Conservation (phyloP, 2,329 filamentous ascomycete species). For the Aspergillus spinulosporus region DNA sequence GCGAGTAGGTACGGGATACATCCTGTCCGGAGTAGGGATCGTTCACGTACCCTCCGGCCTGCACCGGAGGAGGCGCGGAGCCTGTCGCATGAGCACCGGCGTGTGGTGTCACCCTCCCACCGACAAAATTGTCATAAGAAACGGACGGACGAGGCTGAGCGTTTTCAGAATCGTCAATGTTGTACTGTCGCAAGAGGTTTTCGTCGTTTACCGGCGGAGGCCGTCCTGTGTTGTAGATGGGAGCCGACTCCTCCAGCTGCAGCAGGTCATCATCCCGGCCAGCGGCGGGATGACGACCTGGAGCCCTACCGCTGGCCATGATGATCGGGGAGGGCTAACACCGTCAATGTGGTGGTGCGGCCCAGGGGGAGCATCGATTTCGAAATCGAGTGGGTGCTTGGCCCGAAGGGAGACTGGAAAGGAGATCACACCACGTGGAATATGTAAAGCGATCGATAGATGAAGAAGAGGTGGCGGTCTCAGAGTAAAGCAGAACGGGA, state of each 20-base stretch:
- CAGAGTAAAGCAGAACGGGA: neutral
- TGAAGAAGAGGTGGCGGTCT: neutral
- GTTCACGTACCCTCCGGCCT: slow-evolving; percentile 37
- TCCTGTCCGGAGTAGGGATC: slow-evolving; percentile 40
- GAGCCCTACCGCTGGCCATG: slow-evolving; percentile 56
- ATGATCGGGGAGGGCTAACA: slow-evolving; percentile 39
- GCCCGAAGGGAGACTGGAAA: neutral
- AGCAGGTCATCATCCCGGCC: slow-evolving; percentile 48
- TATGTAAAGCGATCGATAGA: slow-evolving; percentile 13
- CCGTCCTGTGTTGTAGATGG: slow-evolving; percentile 70
- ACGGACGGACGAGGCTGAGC: slow-evolving; percentile 74
- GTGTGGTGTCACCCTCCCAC: slow-evolving; percentile 57
- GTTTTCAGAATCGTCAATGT: slow-evolving; percentile 65
- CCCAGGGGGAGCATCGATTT: slow-evolving; percentile 45
- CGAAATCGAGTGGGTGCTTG: slow-evolving; percentile 13
- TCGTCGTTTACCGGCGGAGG: slow-evolving; percentile 79
- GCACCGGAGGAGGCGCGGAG: slow-evolving; percentile 30
- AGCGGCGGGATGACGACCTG: slow-evolving; percentile 49
- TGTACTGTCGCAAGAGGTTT: slow-evolving; percentile 72
- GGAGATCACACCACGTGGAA: slow-evolving; percentile 6
- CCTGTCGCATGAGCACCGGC: slow-evolving; percentile 49
- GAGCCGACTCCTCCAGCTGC: slow-evolving; percentile 42
- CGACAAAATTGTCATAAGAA: slow-evolving; percentile 94
- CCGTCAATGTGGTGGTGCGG: slow-evolving; percentile 32
- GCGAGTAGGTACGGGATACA: slow-evolving; percentile 57